Evolutionary conservation across 2,329 filamentous ascomycete genomes (phyloP), one percentile per base, ranked within the genome.

Genomic region (Dryadomyces quercivorus): DNA sequence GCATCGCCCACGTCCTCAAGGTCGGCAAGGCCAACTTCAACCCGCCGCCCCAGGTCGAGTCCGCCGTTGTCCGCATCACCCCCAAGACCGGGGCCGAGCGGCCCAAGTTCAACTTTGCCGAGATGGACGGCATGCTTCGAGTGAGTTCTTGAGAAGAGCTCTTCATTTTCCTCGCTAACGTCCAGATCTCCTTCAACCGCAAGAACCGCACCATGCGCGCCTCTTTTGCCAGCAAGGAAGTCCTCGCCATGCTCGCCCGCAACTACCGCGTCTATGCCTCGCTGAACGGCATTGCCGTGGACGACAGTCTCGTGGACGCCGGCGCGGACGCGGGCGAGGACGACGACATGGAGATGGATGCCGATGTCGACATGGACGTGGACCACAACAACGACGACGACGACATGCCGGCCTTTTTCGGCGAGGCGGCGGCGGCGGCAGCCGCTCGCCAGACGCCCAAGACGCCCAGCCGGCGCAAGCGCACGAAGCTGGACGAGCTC

Each of bases 1-100:
- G 74, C 57, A 75, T 77, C 63, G 75, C 73, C n/a, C 74, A 78
- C 67, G 82, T 95, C 61, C 88, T 95, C 84, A 95, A 95, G 72
- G 92, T 97, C 48, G 90, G 91, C 60, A 87, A 60, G 93, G 94
- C 60, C 70, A 97, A 97, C 73, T 98, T 97, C 78, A 89, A 88
- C 58, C 93, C 93, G 0, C 92, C 93, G 1, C 93, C 93, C 9
- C 81, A 89, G 64, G 93, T 98, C 56, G 93, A 98, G 70, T 88
- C 83, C 8, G 91, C 86, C 56, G 91, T 96, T 7, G 90, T 96
- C 50, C 80, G 91, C 57, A 86, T 96, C 61, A 88, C 92, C 65
- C 90, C 90, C 21, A 94, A 96, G 72, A 77, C 80, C 42, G 90
- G 90, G 12, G 74, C 71, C 50, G 80, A 84, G 60, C 75, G 89